These are phyloP conservation scores for Zygnema circumcarinatum DNA, from an alignment of 139 green algal genomes.

Conservation along the genomic window DNA sequence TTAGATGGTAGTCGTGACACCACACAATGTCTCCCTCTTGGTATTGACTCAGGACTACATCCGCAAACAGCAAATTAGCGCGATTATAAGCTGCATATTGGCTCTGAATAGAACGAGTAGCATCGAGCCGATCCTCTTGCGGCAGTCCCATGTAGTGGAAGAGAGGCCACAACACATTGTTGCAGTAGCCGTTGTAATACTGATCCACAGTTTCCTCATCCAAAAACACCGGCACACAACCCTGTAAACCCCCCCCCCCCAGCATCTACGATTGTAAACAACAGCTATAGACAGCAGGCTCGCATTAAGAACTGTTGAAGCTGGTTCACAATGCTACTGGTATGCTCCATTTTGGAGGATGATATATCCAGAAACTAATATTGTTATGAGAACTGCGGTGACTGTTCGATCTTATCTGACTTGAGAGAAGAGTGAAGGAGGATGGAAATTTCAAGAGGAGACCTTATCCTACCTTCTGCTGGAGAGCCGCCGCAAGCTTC, in stretches of 20 bases:
- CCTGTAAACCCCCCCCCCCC: conserved; percentile 67
- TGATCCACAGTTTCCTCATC: conserved; percentile 69
- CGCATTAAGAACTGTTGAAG: too few relatives aligned
- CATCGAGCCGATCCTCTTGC: conserved; percentile 47
- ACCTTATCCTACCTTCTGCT: too few relatives aligned
- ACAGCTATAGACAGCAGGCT: too few relatives aligned
- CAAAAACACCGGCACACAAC: conserved; percentile 90
- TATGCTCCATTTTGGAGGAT: too few relatives aligned
- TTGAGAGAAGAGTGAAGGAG: too few relatives aligned
- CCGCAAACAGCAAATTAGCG: conserved; percentile 76
- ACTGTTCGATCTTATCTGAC: too few relatives aligned
- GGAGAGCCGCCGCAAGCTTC: too few relatives aligned
- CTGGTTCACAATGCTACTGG: too few relatives aligned
- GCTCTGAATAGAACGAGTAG: conserved; percentile 41
- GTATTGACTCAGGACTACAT: conserved; percentile 83
- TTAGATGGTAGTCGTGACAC: conserved; percentile 99
- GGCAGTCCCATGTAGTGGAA: conserved; percentile 98
- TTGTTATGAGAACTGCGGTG: too few relatives aligned
- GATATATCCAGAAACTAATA: too few relatives aligned
- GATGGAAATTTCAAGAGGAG: too few relatives aligned
- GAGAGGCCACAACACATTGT: conserved; percentile 96
- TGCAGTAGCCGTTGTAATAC: conserved; percentile 98
- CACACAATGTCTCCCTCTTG: conserved; percentile 87
- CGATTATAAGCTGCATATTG: conserved; percentile 90
- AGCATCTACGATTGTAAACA: too few relatives aligned